Base-by-base conservation (phyloP, 2,329 filamentous ascomycete genomes). In the Sporothrix protearum region DNA sequence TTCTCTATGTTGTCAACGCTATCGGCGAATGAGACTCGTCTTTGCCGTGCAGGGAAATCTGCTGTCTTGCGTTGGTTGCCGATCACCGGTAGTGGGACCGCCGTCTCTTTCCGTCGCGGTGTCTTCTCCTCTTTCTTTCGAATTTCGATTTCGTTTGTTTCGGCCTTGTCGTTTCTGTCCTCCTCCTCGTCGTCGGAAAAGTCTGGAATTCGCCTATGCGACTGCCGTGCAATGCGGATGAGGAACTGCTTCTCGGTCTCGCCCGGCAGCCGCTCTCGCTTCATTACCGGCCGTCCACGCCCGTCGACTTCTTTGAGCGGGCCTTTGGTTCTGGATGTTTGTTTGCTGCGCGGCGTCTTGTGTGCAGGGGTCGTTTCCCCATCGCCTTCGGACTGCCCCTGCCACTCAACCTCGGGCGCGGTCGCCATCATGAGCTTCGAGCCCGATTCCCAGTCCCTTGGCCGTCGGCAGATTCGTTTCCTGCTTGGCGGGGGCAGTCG, bases 221-320 rank as follows among this genome's bases (percentile, higher is more conserved):
- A 76, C 73, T 83, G 79, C 70, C 81, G 79, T 2, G 86, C 86
- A n/a, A 87, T 76, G 25, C 85, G 83, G 19, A 83, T 74, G 5
- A 80, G 77, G 78, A 83, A 86, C 9, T 85, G 82, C 49, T 81
- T 78, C 9, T 83, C 78, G 0, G 83, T 81, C 77, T 86, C 85
- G 22, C 82, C 85, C 0, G 80, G 79, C 1, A 78, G 78, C 1
- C 80, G 83, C 0, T 79, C 69, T 39, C 81, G 81, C 0, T 76
- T 69, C 68, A 82, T 85, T 57, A 75, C 80, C 3, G 83, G 83
- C 12, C 84, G 79, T n/a, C 71, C 70, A 22, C 55, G 22, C 47
- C 30, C 73, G 74, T 64, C 61, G 66, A 68, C 45, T 49, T 75
- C 47, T 49, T 73, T 36, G 25, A 47, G 22, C 68, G 45, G 39